Evolutionary conservation across 1,284 basidiomycete genomes (phyloP).

Genomic region (Sporisorium reilianum): DNA sequence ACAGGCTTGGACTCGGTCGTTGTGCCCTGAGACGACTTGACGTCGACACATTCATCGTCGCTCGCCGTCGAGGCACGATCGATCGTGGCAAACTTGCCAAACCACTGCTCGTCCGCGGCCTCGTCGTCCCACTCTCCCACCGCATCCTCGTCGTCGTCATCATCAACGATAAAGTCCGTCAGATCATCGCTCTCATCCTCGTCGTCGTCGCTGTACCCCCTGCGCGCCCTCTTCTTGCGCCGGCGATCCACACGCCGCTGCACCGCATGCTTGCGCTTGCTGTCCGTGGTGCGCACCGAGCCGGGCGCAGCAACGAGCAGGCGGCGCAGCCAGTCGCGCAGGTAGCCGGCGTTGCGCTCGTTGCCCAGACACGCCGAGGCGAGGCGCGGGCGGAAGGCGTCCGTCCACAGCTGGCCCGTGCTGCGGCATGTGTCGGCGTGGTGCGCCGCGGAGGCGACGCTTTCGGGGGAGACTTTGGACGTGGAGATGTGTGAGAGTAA

Average conservation of each 20-base stretch:
- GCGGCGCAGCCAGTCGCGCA: conserved; percentile 55
- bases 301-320: conserved; percentile 39
- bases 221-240: conserved; percentile 3
- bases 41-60: conserved; percentile 11
- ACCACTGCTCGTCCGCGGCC: conserved; percentile 39
- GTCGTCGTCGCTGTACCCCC: conserved; percentile 29
- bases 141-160: conserved; percentile 43
- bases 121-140: conserved; percentile 34
- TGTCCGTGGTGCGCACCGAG: conserved; percentile 12
- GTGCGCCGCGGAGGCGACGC: not conserved
- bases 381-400: conserved; percentile 35
- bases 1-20: not conserved
- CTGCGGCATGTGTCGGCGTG: not conserved
- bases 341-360: conserved; percentile 33
- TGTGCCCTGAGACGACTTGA: conserved; percentile 11
- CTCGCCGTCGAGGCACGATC: conserved; percentile 5
- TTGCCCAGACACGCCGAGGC: conserved; percentile 46
- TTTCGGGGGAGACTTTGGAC: too few relatives aligned
- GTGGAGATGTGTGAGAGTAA: conserved; percentile 15
- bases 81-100: conserved; percentile 44
- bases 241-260: conserved; percentile 38
- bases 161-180: conserved; percentile 55
- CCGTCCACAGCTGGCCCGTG: conserved; percentile 40
- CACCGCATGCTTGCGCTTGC: conserved; percentile 23
- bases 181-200: conserved; percentile 34